A percentile compares a stretch with the other conserved stretches of the same genome.
Evolutionary conservation across 805 yeast genomes (phyloP).

Genomic region (Metschnikowia baotianmanensis): DNA sequence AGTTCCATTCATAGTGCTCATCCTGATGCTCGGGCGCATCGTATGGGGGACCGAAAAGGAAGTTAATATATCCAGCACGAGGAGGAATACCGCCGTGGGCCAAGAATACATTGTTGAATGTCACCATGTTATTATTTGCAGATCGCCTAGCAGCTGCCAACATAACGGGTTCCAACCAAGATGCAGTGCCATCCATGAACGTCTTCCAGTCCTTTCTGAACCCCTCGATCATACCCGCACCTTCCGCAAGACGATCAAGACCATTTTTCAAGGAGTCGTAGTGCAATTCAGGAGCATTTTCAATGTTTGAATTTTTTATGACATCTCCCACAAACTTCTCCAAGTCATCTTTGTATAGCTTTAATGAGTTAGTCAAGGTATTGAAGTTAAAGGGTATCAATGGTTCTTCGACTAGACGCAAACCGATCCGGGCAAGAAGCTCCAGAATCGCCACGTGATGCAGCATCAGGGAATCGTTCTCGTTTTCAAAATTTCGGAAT

Average conservation of each 20-base stretch:
- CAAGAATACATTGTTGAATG: slow-evolving; percentile 54
- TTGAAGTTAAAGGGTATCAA: slow-evolving; percentile 65
- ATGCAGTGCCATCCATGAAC: slow-evolving; percentile 27
- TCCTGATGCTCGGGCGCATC: slow-evolving; percentile 45
- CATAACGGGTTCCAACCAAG: slow-evolving; percentile 70
- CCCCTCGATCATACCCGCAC: slow-evolving; percentile 45
- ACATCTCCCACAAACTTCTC: slow-evolving; percentile 31
- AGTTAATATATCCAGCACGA: slow-evolving; percentile 67
- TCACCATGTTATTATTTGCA: slow-evolving; percentile 69
- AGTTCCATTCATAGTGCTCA: slow-evolving; percentile 49
- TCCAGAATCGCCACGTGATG: slow-evolving; percentile 57
- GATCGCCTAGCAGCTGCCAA: slow-evolving; percentile 71
- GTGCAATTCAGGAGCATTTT: slow-evolving; percentile 21
- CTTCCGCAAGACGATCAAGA: slow-evolving; percentile 26
- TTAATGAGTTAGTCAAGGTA: slow-evolving; percentile 44
- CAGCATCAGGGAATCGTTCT: slow-evolving; percentile 55
- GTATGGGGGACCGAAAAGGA: slow-evolving; percentile 66
- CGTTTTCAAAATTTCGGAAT: slow-evolving; percentile 50
- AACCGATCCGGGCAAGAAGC: slow-evolving; percentile 48
- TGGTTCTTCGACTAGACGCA: slow-evolving; percentile 74
- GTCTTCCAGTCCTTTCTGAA: slow-evolving; percentile 68
- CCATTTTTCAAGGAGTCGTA: slow-evolving; percentile 25
- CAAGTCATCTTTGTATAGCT: slow-evolving; percentile 46
- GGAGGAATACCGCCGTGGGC: slow-evolving; percentile 41
- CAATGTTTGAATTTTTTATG: not conserved